Conservation (phyloP, 1,139 yeast species). For the Blastobotrys serpentis region DNA sequence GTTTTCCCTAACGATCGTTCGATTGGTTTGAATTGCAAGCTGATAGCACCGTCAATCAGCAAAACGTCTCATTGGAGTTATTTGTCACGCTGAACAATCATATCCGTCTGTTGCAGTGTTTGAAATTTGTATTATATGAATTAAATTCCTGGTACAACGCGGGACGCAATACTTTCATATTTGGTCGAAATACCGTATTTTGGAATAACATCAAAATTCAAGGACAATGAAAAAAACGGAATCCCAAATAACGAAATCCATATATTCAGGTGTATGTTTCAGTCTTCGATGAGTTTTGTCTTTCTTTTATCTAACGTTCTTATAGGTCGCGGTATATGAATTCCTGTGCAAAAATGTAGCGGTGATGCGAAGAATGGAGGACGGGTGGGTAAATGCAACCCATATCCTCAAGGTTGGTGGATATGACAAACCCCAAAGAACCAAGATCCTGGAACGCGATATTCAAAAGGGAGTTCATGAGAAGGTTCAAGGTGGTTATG, state of each 20-base stretch:
- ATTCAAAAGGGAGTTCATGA: constrained; percentile 86
- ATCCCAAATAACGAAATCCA: constrained; percentile 9
- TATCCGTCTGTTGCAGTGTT: no score
- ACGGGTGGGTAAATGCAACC: constrained; percentile 98
- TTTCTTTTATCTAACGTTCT: no score
- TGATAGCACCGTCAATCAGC: no score
- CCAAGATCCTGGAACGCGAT: constrained; percentile 87
- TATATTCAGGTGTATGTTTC: constrained; percentile 7
- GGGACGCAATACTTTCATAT: neutral
- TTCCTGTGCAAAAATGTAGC: constrained; percentile 77
- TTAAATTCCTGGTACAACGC: neutral
- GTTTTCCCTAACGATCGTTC: no score
- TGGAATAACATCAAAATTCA: neutral
- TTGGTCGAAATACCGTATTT: neutral
- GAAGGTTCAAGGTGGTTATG: constrained; percentile 96
- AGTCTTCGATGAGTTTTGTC: no score
- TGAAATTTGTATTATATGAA: neutral
- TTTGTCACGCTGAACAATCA: no score
- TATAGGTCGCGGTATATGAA: constrained; percentile 79
- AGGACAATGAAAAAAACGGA: constrained; percentile 8
- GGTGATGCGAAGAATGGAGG: constrained; percentile 86
- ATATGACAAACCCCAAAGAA: constrained; percentile 90
- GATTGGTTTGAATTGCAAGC: neutral
- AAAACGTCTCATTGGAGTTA: no score
- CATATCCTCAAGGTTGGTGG: constrained; percentile 92